Evolutionary conservation across 2,329 filamentous ascomycete species (phyloP), one percentile per base, ranked within the genome.

Genomic region (Pseudocercospora eumusae): DNA sequence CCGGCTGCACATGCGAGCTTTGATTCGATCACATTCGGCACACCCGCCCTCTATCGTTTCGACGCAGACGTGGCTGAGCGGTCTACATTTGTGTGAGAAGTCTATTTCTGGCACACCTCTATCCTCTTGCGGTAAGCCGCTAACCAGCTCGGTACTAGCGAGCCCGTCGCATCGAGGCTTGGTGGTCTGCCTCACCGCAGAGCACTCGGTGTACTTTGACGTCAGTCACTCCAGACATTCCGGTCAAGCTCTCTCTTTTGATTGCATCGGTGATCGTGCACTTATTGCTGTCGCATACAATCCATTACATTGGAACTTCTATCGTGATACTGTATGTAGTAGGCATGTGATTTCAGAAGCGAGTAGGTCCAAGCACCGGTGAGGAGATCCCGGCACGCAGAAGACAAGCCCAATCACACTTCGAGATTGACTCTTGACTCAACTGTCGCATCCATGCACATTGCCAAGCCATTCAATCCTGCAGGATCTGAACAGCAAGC

Each of bases 21-120:
- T 62, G 45, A 66, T 66, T 64, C 52, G 64, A 58, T 56, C 15
- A 40, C 56, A 50, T 18, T 56, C 64, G 64, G 64, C 54, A 64
- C 36, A 62, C 25, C 62, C 64, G 64, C 57, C 42, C 59, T 49
- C 55, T 66, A 64, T 64, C 45, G 61, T 64, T 54, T 59, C 56
- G 61, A 59, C 49, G 57, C 44, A 56, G 56, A 58, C 47, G 64
- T 64, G 64, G 64, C 64, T 60, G 59, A 42, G 57, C 56, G 61
- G 52, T 63, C 56, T 57, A 31, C 47, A 44, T 57, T 28, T 63
- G 57, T 45, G 40, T 47, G 55, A 45, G 45, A 60, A 54, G 54
- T 58, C 54, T 60, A 63, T 28, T 63, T 63, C 59, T 54, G 61
- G 33, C 20, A 42, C 13, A 7, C 36, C 23, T 21, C 18, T 10